Conservation (phyloP, 2,329 filamentous ascomycete genomes). For the Ophiostoma sp. region DNA sequence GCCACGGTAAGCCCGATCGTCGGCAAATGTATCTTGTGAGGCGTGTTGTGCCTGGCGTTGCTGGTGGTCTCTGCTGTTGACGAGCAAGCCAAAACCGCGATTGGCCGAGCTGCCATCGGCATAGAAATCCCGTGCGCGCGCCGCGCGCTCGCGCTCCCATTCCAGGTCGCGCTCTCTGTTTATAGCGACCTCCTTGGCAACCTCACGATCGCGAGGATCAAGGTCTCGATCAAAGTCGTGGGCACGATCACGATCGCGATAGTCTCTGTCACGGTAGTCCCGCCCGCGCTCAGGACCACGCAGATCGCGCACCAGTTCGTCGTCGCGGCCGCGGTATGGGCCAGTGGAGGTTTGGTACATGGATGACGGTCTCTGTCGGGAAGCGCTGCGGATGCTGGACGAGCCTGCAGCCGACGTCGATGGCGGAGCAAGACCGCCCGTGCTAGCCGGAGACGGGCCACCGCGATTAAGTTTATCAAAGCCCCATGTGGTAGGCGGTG, state of each 20-base stretch:
- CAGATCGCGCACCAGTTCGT: conserved; percentile 41
- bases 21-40: neutral
- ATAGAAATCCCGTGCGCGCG: conserved; percentile 23
- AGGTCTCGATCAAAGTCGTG: conserved; percentile 28
- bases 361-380: conserved; percentile 32
- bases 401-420: neutral
- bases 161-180: conserved; percentile 26
- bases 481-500: conserved; percentile 63
- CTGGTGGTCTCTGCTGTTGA: conserved; percentile 26
- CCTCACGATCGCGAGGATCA: conserved; percentile 27
- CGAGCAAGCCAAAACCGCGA: conserved; percentile 23
- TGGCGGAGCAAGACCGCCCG: neutral
- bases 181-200: conserved; percentile 17
- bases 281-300: conserved; percentile 28
- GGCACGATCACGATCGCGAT: conserved; percentile 34
- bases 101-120: conserved; percentile 25
- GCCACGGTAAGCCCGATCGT: conserved; percentile 13
- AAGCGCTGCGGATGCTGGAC: conserved; percentile 28
- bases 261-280: conserved; percentile 10
- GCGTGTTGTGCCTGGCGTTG: conserved; percentile 15
- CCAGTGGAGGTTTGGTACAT: conserved; percentile 41
- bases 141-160: conserved; percentile 14
- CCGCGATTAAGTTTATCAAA: conserved; percentile 61
- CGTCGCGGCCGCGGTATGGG: conserved; percentile 45
- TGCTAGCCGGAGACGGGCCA: conserved; percentile 27